These are phyloP conservation scores for Dendrobium officinale DNA, from an alignment of 106 monocot genomes.

Conservation along the genomic window DNA sequence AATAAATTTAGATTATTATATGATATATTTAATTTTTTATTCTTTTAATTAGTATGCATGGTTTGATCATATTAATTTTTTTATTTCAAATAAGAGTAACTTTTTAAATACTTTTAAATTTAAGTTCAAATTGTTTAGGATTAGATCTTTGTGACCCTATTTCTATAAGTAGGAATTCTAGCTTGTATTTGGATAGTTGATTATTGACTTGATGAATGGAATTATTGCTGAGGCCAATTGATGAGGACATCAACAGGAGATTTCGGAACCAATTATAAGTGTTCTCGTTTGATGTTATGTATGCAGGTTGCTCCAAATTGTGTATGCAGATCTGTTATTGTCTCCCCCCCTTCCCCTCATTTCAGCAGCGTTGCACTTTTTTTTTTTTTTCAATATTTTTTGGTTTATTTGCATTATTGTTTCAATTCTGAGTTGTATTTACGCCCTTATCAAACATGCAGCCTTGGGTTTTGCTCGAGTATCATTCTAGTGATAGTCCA, in stretches of 20 bases:
- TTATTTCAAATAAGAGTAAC: neutral
- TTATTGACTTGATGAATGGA: neutral
- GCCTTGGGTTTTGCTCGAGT: constrained; percentile 22
- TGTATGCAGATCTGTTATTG: neutral
- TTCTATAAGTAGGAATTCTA: neutral
- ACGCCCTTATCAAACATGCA: constrained; percentile 3
- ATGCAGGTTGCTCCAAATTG: neutral
- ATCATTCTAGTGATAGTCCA: constrained; percentile 12
- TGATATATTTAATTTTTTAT: neutral
- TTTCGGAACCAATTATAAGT: neutral
- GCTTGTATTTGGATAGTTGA: neutral
- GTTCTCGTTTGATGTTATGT: neutral
- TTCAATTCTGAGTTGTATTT: constrained; percentile 2
- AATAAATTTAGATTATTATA: too few relatives aligned
- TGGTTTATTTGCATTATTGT: neutral
- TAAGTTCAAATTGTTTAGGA: neutral
- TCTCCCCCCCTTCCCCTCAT: neutral
- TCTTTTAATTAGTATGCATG: neutral
- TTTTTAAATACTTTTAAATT: neutral
- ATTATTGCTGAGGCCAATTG: neutral
- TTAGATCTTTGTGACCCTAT: neutral
- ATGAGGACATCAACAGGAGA: too few relatives aligned
- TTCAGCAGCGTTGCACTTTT: neutral
- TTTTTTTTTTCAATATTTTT: neutral
- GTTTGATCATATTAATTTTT: neutral